A percentile compares a stretch with the other conserved stretches of the same genome.
phyloP scores from a whole-genome alignment of 306 rosid genomes.

The Astragalus glycyphyllos region DNA sequence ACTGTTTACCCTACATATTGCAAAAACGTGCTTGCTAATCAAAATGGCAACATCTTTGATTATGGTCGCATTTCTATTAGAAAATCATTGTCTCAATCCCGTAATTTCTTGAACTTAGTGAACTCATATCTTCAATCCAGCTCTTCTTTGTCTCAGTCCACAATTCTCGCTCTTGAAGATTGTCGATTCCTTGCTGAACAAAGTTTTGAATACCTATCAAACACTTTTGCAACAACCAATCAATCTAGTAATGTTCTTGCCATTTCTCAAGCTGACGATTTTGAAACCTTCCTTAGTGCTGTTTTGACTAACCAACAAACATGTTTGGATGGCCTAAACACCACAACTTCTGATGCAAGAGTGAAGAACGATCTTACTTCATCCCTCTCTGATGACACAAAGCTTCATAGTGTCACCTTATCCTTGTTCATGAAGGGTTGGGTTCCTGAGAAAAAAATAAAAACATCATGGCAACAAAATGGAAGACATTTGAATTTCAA shows the following conservation, averaged over 20 bases:
- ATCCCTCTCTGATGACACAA: conserved; percentile 58
- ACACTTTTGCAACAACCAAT: conserved; percentile 46
- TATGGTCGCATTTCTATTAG: conserved; percentile 61
- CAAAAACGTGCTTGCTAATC: conserved; percentile 52
- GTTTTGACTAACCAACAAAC: conserved; percentile 75
- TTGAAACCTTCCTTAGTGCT: conserved; percentile 66
- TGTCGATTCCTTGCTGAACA: conserved; percentile 57
- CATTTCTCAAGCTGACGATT: conserved; percentile 56
- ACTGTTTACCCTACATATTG: conserved; percentile 69
- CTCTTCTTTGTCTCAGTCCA: conserved; percentile 47
- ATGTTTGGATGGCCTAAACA: conserved; percentile 68
- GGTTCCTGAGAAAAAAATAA: conserved; percentile 59
- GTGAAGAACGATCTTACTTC: conserved; percentile 45
- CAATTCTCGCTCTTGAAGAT: conserved; percentile 67
- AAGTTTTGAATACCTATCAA: conserved; percentile 56
- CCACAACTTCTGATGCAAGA: conserved; percentile 54
- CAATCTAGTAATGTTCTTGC: conserved; percentile 43
- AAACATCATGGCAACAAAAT: conserved; percentile 46
- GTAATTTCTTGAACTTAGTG: conserved; percentile 49
- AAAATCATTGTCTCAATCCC: conserved; percentile 63
- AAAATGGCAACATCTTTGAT: conserved; percentile 56
- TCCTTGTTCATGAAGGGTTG: conserved; percentile 65
- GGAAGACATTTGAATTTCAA: conserved; percentile 48
- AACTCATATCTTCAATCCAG: conserved; percentile 47
- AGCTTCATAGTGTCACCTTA: conserved; percentile 66